phyloP scores from a whole-genome alignment of 2,329 filamentous ascomycete genomes.

The Colletotrichum acutatum region DNA sequence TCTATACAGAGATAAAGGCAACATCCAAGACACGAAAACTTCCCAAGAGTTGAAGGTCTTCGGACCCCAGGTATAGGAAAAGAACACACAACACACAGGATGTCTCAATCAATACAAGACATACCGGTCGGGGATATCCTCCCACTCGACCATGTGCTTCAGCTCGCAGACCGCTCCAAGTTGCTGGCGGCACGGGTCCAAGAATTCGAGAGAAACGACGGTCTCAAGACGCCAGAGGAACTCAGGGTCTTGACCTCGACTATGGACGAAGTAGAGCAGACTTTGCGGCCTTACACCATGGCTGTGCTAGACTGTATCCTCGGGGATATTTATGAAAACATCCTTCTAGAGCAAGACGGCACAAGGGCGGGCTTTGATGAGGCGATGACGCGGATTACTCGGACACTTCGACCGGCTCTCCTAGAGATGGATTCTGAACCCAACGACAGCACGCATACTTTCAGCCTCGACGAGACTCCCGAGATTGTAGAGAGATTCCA shows the following conservation, averaged over 20 bases:
- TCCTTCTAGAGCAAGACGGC: background rate
- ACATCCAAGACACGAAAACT: background rate
- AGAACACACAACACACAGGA: background rate
- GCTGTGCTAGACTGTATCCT: background rate
- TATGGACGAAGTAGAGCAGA: background rate
- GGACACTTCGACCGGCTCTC: no score
- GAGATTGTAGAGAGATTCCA: background rate
- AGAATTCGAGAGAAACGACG: no score
- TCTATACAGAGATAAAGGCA: background rate
- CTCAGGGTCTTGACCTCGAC: no score
- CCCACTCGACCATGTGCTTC: background rate
- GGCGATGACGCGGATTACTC: no score
- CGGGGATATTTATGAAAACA: background rate
- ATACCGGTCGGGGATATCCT: background rate
- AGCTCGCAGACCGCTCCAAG: background rate
- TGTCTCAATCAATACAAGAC: background rate
- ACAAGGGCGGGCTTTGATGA: background rate
- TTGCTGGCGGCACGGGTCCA: background rate
- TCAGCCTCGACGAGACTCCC: background rate
- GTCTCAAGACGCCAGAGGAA: no score
- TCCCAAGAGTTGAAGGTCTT: no score
- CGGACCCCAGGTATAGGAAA: no score
- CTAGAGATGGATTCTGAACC: no score
- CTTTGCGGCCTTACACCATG: background rate
- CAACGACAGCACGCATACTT: background rate